Evolutionary conservation across 352 stramenopile genomes (phyloP).

Genomic region (Hyaloperonospora arabidopsidis): DNA sequence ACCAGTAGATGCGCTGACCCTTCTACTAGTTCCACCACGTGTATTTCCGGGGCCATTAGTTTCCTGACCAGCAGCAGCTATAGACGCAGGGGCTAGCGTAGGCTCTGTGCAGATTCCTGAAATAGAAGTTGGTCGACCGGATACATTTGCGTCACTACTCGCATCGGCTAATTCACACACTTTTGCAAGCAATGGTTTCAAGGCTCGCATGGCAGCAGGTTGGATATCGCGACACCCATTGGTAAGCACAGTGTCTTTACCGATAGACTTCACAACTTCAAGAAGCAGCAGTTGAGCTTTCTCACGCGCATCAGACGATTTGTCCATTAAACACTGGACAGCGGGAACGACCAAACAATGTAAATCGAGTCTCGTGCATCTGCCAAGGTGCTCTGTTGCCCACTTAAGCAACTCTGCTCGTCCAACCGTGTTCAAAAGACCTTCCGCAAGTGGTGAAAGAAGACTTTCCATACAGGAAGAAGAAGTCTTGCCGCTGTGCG

Average conservation of each 20-base stretch:
- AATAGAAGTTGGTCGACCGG: conserved; percentile 4
- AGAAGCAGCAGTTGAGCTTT: conserved; percentile 71
- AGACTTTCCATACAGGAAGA: conserved; percentile 63
- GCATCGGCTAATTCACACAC: conserved; percentile 43
- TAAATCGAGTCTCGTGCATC: conserved; percentile 63
- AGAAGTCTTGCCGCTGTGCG: conserved; percentile 63
- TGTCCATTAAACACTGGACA: conserved; percentile 79
- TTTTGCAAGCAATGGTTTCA: conserved; percentile 82
- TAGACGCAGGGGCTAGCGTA: conserved; percentile 7
- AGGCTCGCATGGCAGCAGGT: conserved; percentile 74
- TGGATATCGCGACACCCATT: conserved; percentile 76
- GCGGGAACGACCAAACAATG: conserved; percentile 54
- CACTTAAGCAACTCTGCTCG: conserved; percentile 70
- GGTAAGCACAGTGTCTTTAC: conserved; percentile 61
- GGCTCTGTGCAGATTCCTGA: conserved; percentile 5
- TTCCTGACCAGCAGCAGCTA: conserved; percentile 9
- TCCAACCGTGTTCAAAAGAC: conserved; percentile 67
- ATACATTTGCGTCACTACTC: conserved; percentile 5
- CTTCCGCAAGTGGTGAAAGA: conserved; percentile 57
- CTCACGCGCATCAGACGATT: conserved; percentile 72
- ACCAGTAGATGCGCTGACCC: conserved; percentile 19
- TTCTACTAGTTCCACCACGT: conserved; percentile 18
- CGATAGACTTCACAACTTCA: conserved; percentile 78
- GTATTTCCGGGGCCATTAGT: conserved; percentile 9
- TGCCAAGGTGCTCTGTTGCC: conserved; percentile 58